These are phyloP conservation scores for Ustilago esculenta DNA, from an alignment of 1,284 basidiomycete genomes.

Conservation along the genomic window DNA sequence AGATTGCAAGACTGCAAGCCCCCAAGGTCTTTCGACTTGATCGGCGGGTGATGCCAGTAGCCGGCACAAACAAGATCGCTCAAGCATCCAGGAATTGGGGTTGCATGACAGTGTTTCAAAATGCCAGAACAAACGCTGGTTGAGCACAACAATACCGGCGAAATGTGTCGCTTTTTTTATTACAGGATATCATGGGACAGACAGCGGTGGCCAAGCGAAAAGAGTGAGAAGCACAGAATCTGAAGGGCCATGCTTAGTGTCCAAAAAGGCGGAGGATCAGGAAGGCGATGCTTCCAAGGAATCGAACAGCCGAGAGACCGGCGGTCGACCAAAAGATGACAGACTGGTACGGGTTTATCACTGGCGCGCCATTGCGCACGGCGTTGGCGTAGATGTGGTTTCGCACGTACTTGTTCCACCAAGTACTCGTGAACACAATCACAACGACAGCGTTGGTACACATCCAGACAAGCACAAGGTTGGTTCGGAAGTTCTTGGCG, in stretches of 20 bases:
- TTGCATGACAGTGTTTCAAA: too few relatives aligned
- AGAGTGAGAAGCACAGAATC: background rate
- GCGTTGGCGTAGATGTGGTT: constrained; percentile 31
- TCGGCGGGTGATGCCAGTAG: too few relatives aligned
- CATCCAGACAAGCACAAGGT: constrained; percentile 85
- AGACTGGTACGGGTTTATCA: constrained; percentile 47
- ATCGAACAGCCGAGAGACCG: constrained; percentile 46
- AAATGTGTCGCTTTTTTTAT: background rate
- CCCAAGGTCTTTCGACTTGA: too few relatives aligned
- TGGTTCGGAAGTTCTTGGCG: constrained; percentile 80
- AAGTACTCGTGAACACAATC: constrained; percentile 53
- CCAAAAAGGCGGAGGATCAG: constrained; percentile 49
- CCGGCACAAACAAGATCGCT: too few relatives aligned
- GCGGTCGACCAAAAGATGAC: constrained; percentile 50
- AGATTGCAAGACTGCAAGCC: too few relatives aligned
- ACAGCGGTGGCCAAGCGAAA: background rate
- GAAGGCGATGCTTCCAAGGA: constrained; percentile 45
- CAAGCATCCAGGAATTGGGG: too few relatives aligned
- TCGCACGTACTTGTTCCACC: constrained; percentile 42
- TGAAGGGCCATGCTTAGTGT: constrained; percentile 14
- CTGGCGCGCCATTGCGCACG: constrained; percentile 20
- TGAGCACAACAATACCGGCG: too few relatives aligned
- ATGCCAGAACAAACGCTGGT: too few relatives aligned
- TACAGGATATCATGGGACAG: constrained; percentile 1
- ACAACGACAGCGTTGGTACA: constrained; percentile 60